These are phyloP conservation scores for Lolium rigidum DNA, from an alignment of 176 grass and related monocot species.

Conservation along the genomic window DNA sequence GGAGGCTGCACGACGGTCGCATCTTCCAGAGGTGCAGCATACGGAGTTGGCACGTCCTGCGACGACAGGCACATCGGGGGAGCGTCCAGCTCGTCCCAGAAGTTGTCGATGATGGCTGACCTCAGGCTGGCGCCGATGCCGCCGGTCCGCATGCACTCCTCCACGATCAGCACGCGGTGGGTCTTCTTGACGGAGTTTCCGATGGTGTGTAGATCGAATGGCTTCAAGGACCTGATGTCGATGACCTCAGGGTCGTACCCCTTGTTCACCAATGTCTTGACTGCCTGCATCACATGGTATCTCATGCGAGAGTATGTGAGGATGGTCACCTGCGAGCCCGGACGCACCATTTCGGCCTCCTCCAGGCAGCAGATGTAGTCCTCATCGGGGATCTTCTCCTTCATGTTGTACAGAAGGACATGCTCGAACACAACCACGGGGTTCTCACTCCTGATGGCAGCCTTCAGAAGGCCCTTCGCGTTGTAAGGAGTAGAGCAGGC, in stretches of 20 bases:
- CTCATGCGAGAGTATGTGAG: slow-evolving; percentile 89
- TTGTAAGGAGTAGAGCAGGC: slow-evolving; percentile 98
- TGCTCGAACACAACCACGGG: slow-evolving; percentile 90
- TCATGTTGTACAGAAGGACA: slow-evolving; percentile 83
- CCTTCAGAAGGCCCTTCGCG: slow-evolving; percentile 93
- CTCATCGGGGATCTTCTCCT: slow-evolving; percentile 89
- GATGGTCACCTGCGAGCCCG: slow-evolving; percentile 82
- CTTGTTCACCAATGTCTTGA: slow-evolving; percentile 81
- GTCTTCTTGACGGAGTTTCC: slow-evolving; percentile 84
- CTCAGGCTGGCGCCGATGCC: slow-evolving; percentile 83
- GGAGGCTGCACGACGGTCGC: slow-evolving; percentile 81
- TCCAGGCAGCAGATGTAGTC: slow-evolving; percentile 85
- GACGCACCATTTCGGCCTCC: slow-evolving; percentile 86
- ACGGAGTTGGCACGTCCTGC: slow-evolving; percentile 82
- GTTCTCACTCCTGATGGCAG: slow-evolving; percentile 85
- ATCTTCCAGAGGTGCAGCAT: slow-evolving; percentile 72
- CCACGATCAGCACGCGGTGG: slow-evolving; percentile 80
- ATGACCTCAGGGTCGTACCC: slow-evolving; percentile 84
- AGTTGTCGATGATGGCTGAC: slow-evolving; percentile 82
- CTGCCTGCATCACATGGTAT: slow-evolving; percentile 95
- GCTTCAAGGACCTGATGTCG: slow-evolving; percentile 84
- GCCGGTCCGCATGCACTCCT: slow-evolving; percentile 87
- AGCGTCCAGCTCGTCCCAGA: slow-evolving; percentile 92
- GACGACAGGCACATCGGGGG: slow-evolving; percentile 84
- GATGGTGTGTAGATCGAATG: slow-evolving; percentile 75